Evolutionary conservation across 345 rosid genomes (phyloP).

Genomic region (Turritis glabra): DNA sequence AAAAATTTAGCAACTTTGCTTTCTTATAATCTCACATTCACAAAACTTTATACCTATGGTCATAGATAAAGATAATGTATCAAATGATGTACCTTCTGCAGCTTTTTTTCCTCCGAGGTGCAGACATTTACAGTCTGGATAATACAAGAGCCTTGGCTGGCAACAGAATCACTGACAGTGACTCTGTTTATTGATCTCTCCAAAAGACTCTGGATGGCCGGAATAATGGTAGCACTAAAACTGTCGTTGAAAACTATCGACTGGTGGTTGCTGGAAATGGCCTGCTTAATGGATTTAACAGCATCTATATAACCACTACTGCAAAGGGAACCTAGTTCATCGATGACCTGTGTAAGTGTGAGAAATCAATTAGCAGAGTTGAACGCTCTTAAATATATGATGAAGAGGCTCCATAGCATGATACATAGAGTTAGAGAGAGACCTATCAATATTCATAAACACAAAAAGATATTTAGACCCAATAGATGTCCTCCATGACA

Average conservation of each 20-base stretch:
- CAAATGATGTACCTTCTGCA: conserved; percentile 47
- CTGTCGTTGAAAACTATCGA: conserved; percentile 55
- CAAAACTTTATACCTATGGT: not conserved
- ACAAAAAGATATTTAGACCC: not conserved
- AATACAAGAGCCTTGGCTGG: conserved; percentile 56
- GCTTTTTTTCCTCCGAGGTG: conserved; percentile 44
- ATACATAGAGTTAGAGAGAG: not conserved
- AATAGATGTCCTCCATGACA: not conserved
- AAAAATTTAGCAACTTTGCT: not conserved
- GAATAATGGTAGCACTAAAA: conserved; percentile 30
- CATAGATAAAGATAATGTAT: not conserved
- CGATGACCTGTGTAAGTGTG: conserved; percentile 58
- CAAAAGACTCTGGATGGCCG: conserved; percentile 48
- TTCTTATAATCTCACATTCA: not conserved
- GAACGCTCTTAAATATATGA: not conserved
- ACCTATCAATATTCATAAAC: not conserved
- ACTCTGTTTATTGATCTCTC: conserved; percentile 47
- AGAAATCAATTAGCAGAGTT: conserved; percentile 21
- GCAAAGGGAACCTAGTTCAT: conserved; percentile 50
- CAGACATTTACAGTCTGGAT: conserved; percentile 51
- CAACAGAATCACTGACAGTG: conserved; percentile 45
- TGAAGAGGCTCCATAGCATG: not conserved
- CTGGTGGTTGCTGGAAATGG: conserved; percentile 56
- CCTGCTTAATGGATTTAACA: conserved; percentile 57
- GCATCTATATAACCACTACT: conserved; percentile 46